Evolutionary conservation across 106 monocot species (phyloP), one percentile per base, ranked within the genome.

Genomic region (Apostasia shenzhenica): DNA sequence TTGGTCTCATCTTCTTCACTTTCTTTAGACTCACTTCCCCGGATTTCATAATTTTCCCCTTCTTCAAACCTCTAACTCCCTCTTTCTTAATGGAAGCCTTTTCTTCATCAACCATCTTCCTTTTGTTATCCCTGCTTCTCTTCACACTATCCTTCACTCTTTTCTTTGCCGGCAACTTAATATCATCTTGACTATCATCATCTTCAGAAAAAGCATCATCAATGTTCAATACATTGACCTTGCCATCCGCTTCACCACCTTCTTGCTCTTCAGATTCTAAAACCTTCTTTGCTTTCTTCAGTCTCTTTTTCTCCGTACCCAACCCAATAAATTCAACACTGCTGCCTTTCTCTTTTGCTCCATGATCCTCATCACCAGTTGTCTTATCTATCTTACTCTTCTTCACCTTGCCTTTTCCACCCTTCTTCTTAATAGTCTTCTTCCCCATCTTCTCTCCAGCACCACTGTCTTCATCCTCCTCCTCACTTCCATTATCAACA

Each of bases 371-470:
- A 65, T 48, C n/a, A 65, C 1, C 6, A 65, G 65, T 48, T 37
- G 47, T 14, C 45, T 41, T 64, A 14, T 47, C 2, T n/a, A 48
- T 65, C 43, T 49, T 65, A 49, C 65, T 6, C 62, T 62, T 62
- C 1, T 4, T 62, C 62, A 62, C 5, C 12, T 62, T 62, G 3
- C 3, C 66, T 11, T 67, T 58, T 3, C 7, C 51, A 44, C 44
- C 59, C 11, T 55, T 67, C 14, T 65, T 73, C 73, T 73, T 72
- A 48, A 7, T 71, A 38, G 48, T 53, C 45, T 41, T 50, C 72
- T 72, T 72, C 51, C 41, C 40, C 59, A 72, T 55, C 37, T 59
- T n/a, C 48, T 55, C 73, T 38, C 13, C 63, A 9, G 6, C 52
- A 1, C 10, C 10, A 41, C 9, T 37, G 12, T 73, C 45, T 44